These are phyloP conservation scores for Fusarium praegraminearum DNA, from an alignment of 2,329 filamentous ascomycete species.

Conservation along the genomic window DNA sequence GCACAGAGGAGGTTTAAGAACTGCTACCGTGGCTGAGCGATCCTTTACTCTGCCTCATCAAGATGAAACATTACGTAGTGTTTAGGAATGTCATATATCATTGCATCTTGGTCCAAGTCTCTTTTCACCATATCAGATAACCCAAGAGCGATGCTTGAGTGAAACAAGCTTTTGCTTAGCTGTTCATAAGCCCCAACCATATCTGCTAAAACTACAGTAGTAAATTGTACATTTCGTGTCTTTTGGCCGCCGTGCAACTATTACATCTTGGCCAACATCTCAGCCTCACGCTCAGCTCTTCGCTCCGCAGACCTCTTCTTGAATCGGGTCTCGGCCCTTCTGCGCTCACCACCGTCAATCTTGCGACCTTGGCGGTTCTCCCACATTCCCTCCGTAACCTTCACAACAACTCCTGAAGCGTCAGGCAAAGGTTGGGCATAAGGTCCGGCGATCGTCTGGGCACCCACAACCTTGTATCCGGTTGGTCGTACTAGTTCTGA, in stretches of 20 bases:
- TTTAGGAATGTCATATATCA: not conserved
- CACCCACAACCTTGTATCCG: slow-evolving; percentile 74
- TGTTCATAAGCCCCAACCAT: slow-evolving; percentile 29
- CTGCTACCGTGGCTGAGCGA: not conserved
- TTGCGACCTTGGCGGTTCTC: slow-evolving; percentile 88
- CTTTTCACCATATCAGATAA: not conserved
- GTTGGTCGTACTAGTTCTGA: slow-evolving; percentile 49
- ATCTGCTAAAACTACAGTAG: slow-evolving; percentile 49
- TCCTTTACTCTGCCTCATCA: not conserved
- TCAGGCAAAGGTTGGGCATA: slow-evolving; percentile 77
- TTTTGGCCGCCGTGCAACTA: slow-evolving; percentile 28
- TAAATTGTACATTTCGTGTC: slow-evolving; percentile 47
- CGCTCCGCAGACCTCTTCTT: slow-evolving; percentile 86
- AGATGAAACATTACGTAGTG: not conserved
- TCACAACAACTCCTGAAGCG: slow-evolving; percentile 72
- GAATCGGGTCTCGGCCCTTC: slow-evolving; percentile 85
- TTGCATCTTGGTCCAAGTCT: not conserved
- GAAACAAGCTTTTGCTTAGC: slow-evolving; percentile 35
- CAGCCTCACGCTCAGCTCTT: slow-evolving; percentile 71
- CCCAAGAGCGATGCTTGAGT: not conserved
- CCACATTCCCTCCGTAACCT: slow-evolving; percentile 89
- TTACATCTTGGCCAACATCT: slow-evolving; percentile 53
- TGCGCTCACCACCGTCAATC: slow-evolving; percentile 95
- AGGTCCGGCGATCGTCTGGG: slow-evolving; percentile 78
- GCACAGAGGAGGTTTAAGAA: not conserved